Evolutionary conservation across 768 basidiomycete genomes (phyloP), one percentile per base, ranked within the genome.

Genomic region (Cytidiella melzeri): DNA sequence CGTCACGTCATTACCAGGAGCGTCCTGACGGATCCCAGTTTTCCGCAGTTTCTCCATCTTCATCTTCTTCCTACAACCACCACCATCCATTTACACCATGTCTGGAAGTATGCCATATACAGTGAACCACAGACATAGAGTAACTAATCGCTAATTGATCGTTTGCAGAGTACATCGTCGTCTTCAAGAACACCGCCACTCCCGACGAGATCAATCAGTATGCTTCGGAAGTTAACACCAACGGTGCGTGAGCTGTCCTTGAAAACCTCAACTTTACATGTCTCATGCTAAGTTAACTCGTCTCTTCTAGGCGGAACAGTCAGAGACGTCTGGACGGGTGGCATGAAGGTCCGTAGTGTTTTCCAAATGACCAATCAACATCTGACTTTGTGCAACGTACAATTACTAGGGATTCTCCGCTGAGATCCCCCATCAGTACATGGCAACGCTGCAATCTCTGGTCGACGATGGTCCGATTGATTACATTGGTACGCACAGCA

Each of bases 151-250:
- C 19, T 26, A 6, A 2, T n/a, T 20, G 3, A 9, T 25, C 13
- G 19, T n/a, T 19, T n/a, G 15, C 58, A 81, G 79, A 64, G 54
- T 80, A 70, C 57, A 80, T 81, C 47, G 72, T 83, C 37, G 69
- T 77, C 5, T 81, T 83, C 68, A 80, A 79, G 61, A 61, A 73
- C 2, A 40, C 48, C 23, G 76, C 69, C 36, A 60, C 71, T 23
- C 43, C 64, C 30, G 71, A 69, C 7, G 60, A 71, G 45, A 68
- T 81, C 27, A 55, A 73, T 27, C 55, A 71, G 41, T 79, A 70
- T 50, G 68, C 61, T 5, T 51, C 64, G 0, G 61, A 69, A 1
- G 69, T 81, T 10, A 55, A 57, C 19, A 51, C 42, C 4, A 68
- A 71, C 45, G 76, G 77, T 73, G 51, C 45, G 62, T 34, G 1